Conservation (phyloP, 768 basidiomycete species). For the Suillus decipiens region DNA sequence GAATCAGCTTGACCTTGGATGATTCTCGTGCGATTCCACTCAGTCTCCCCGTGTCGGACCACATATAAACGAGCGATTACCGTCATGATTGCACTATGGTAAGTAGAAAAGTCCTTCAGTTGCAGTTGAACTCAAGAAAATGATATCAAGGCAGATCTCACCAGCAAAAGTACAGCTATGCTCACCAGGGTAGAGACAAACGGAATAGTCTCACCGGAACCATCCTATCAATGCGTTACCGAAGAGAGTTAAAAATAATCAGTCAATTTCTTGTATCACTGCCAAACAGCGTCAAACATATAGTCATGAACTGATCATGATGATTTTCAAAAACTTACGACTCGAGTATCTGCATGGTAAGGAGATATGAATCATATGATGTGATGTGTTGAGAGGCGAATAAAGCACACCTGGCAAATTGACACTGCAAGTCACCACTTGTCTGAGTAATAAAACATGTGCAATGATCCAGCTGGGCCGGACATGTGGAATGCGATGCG, state of each 20-base stretch:
- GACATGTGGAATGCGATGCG: too few species aligned
- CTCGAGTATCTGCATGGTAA: too few species aligned
- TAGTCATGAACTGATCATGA: too few species aligned
- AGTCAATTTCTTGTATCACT: not conserved
- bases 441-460: too few species aligned
- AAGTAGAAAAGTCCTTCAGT: not conserved
- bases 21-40: constrained; percentile 59
- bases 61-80: constrained; percentile 49
- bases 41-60: constrained; percentile 79
- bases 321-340: too few species aligned
- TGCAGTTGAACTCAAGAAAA: not conserved
- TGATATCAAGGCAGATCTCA: not conserved
- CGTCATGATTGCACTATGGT: not conserved
- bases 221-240: not conserved
- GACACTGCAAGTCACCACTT: too few species aligned
- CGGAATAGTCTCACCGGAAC: not conserved
- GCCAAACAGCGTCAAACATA: constrained; percentile 6
- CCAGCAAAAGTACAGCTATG: not conserved
- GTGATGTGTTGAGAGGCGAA: too few species aligned
- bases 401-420: too few species aligned
- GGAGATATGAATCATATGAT: too few species aligned
- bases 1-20: constrained; percentile 81
- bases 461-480: too few species aligned
- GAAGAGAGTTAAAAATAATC: not conserved
- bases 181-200: not conserved